These are phyloP conservation scores for Hanseniaspora thailandica DNA, from an alignment of 805 yeast species.

Conservation along the genomic window DNA sequence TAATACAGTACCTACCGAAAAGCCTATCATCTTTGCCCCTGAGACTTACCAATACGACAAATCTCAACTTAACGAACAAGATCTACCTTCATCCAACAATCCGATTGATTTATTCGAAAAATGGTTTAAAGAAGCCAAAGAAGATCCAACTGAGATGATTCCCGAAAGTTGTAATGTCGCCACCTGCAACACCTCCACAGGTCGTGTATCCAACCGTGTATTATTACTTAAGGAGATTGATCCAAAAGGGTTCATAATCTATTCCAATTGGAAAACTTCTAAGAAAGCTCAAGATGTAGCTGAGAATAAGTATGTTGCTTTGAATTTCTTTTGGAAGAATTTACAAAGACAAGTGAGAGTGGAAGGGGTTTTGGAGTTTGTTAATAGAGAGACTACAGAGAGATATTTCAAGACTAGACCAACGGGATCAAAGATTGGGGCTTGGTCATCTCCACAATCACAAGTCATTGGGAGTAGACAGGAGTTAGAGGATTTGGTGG, in stretches of 20 bases:
- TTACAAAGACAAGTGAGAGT: slow-evolving; percentile 86
- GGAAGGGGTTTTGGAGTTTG: slow-evolving; percentile 72
- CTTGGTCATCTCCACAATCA: slow-evolving; percentile 92
- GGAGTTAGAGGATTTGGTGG: slow-evolving; percentile 17
- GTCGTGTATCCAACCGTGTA: slow-evolving; percentile 76
- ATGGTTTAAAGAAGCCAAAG: slow-evolving; percentile 75
- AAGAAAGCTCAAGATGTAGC: slow-evolving; percentile 64
- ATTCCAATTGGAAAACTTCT: slow-evolving; percentile 83
- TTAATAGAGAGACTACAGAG: slow-evolving; percentile 59
- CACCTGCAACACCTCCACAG: slow-evolving; percentile 78
- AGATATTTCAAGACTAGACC: slow-evolving; percentile 81
- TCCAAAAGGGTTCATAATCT: slow-evolving; percentile 67
- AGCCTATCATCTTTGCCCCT: slow-evolving; percentile 54
- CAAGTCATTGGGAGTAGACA: slow-evolving; percentile 43
- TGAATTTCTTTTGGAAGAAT: slow-evolving; percentile 86
- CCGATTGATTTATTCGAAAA: slow-evolving; percentile 69
- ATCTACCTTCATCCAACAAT: slow-evolving; percentile 34
- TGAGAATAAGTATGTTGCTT: slow-evolving; percentile 66
- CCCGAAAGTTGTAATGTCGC: slow-evolving; percentile 85
- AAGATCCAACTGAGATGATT: slow-evolving; percentile 40
- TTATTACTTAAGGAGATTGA: slow-evolving; percentile 87
- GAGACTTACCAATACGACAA: slow-evolving; percentile 78
- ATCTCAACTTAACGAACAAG: slow-evolving; percentile 42
- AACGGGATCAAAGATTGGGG: slow-evolving; percentile 85
- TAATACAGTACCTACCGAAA: slow-evolving; percentile 19